Conservation (phyloP, 169 alveolate genomes). For the Plasmodium gaboni region DNA sequence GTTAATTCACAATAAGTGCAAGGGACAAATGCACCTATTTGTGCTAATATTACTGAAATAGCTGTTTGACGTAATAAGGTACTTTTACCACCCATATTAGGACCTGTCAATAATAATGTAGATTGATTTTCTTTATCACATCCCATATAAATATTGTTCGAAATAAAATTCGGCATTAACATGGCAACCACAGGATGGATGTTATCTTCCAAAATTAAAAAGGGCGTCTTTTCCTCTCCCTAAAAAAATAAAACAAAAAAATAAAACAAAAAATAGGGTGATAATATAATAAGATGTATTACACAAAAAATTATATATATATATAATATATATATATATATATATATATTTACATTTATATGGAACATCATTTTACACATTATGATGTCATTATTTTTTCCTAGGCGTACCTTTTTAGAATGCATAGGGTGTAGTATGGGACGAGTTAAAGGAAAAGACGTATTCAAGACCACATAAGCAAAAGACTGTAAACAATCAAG, state of each 20-base stretch:
- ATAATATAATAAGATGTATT: no score
- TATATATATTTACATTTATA: no score
- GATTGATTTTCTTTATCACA: constrained; percentile 61
- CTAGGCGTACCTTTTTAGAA: neutral
- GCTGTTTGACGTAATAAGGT: constrained; percentile 97
- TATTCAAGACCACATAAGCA: constrained; percentile 81
- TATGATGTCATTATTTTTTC: constrained; percentile 8
- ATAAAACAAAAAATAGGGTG: no score
- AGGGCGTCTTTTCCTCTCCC: constrained; percentile 5
- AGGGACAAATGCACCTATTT: constrained; percentile 98
- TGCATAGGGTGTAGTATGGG: constrained; percentile 47
- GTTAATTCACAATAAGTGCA: constrained; percentile 92
- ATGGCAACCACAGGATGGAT: constrained; percentile 87
- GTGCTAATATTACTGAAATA: constrained; percentile 96
- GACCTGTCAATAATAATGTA: constrained; percentile 97
- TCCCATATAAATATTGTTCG: constrained; percentile 86
- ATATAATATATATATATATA: no score
- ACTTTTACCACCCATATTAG: constrained; percentile 99
- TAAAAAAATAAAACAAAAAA: neutral
- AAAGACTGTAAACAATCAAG: constrained; percentile 93
- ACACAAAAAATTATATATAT: no score
- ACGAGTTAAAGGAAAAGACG: constrained; percentile 31
- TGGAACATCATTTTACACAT: no score
- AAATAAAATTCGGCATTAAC: constrained; percentile 84
- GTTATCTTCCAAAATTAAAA: constrained; percentile 43